phyloP scores from a whole-genome alignment of 441 rosid species.

The Erodium chrysanthum region DNA sequence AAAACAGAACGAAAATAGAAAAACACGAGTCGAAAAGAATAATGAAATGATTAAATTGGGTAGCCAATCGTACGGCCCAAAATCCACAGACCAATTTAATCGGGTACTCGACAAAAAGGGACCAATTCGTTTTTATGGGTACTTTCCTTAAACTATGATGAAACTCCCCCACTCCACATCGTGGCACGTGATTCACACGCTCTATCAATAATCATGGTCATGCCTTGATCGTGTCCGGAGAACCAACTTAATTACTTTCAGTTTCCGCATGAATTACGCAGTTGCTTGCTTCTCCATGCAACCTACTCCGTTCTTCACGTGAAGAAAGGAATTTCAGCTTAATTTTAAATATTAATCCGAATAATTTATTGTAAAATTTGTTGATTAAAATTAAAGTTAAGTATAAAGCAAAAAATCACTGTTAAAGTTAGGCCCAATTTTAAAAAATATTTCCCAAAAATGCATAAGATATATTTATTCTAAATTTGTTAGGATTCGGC shows the following conservation, averaged over 20 bases:
- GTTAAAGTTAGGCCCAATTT: too few species aligned
- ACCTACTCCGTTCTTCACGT: neutral
- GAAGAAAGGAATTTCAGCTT: neutral
- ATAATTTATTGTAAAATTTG: too few species aligned
- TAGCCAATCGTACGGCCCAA: neutral
- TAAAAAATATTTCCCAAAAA: too few species aligned
- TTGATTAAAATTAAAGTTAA: too few species aligned
- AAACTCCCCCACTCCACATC: neutral
- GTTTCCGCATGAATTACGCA: too few species aligned
- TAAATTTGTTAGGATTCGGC: too few species aligned
- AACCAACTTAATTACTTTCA: too few species aligned
- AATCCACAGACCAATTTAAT: neutral
- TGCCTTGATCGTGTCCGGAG: neutral
- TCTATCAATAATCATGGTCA: neutral
- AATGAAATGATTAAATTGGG: neutral
- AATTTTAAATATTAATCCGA: neutral
- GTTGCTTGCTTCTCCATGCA: constrained; percentile 1
- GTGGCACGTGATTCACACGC: neutral
- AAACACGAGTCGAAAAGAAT: neutral
- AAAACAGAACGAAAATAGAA: neutral
- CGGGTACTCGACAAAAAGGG: neutral
- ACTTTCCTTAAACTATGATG: neutral
- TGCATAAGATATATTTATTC: too few species aligned
- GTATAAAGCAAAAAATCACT: too few species aligned
- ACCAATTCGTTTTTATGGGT: neutral